phyloP scores from a whole-genome alignment of 1,139 yeast species.

The Lodderomyces metapsilosis region DNA sequence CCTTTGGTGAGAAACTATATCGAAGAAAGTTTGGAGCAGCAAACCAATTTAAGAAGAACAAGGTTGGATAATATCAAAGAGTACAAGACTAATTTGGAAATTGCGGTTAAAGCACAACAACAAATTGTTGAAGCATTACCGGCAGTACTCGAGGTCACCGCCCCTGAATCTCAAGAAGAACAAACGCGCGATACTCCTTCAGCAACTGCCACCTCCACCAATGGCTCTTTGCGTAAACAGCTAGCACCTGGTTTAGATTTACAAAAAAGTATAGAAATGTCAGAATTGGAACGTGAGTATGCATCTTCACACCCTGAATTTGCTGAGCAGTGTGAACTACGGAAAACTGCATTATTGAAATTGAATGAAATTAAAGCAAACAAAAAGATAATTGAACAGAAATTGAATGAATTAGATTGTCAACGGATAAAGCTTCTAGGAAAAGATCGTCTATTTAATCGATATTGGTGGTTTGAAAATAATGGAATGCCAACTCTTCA shows the following conservation, averaged over 20 bases:
- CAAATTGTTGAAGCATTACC: slow-evolving; percentile 25
- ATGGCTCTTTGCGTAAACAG: neutral
- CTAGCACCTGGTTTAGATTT: slow-evolving; percentile 23
- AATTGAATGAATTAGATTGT: slow-evolving; percentile 65
- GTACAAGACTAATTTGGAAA: slow-evolving; percentile 50
- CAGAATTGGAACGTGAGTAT: slow-evolving; percentile 48
- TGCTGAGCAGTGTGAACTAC: slow-evolving; percentile 40
- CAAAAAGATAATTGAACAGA: slow-evolving; percentile 53
- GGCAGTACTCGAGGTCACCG: neutral
- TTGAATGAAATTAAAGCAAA: slow-evolving; percentile 46
- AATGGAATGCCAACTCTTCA: slow-evolving; percentile 72
- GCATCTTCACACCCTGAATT: slow-evolving; percentile 49
- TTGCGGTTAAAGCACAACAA: slow-evolving; percentile 46
- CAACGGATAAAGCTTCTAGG: slow-evolving; percentile 81
- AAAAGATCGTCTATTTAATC: slow-evolving; percentile 75
- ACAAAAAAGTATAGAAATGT: slow-evolving; percentile 37
- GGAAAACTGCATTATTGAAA: slow-evolving; percentile 38
- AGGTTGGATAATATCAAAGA: slow-evolving; percentile 69
- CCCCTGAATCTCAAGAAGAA: neutral
- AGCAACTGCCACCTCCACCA: slow-evolving; percentile 3
- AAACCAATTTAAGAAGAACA: slow-evolving; percentile 62
- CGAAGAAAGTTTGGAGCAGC: slow-evolving; percentile 67
- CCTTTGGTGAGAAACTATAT: slow-evolving; percentile 59
- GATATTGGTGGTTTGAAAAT: slow-evolving; percentile 95
- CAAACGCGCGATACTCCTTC: slow-evolving; percentile 4